Evolutionary conservation across 2,329 filamentous ascomycete genomes (phyloP), one percentile per base, ranked within the genome.

Genomic region (Aspergillus sp.): DNA sequence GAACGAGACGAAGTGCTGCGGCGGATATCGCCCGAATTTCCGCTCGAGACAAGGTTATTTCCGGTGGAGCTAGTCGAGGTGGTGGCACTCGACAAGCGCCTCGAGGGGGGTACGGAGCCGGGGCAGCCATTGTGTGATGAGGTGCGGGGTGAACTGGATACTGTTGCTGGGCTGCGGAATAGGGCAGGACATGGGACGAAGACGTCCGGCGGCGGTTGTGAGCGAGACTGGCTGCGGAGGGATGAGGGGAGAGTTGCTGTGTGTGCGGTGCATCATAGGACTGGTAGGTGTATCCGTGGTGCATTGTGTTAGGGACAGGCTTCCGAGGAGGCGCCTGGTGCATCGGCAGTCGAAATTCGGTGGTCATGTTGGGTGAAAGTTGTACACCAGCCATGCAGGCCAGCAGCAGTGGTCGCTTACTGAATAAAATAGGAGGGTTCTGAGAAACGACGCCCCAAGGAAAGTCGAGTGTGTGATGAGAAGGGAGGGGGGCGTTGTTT

Each of bases 1-100:
- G 88, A 94, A 57, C 88, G 83, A 40, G 86, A 86, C 4, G 89
- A 95, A 28, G 83, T 88, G 27, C 88, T 94, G 53, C 90, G 82
- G 47, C 86, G 83, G 39, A 70, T 63, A 42, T 69, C 65, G 29
- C 13, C 27, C 13, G 40, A 53, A n/a, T 47, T 49, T 27, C 41
- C 55, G 47, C 39, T 55, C 38, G 61, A 61, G 53, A 52, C 60
- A 42, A 48, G 55, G 47, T 62, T 64, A 52, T 60, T 63, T 34
- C 64, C 60, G 19, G 61, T 69, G 3, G 68, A 70, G 42, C 56
- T 65, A 19, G 66, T 69, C 13, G 67, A 70, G 10, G 61, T 64
- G 33, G 67, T 70, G 11, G 65, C 68, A 52, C 56, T 70, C 8
- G 67, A 70, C 39, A 67, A 45, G 40, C 62, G 62, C 42, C 67